phyloP scores from a whole-genome alignment of 257 asterid species.

The Eustoma russellianum region DNA sequence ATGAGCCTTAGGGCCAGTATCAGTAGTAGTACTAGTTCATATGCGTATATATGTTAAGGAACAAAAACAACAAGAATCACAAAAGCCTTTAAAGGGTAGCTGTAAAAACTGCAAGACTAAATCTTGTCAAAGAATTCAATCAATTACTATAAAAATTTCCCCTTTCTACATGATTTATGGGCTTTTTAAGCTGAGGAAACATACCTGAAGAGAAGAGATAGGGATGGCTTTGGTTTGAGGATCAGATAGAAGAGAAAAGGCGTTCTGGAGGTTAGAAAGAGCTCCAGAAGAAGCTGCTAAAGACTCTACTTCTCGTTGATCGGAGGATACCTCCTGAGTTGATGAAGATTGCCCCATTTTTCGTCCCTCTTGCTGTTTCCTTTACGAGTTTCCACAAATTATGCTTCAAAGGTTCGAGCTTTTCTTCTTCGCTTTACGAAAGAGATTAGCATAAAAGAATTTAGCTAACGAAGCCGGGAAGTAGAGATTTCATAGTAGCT shows the following conservation, averaged over 20 bases:
- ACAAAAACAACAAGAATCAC: too few species aligned
- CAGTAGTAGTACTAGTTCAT: too few species aligned
- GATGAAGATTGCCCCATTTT: conserved; percentile 88
- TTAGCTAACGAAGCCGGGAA: too few species aligned
- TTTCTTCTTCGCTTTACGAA: too few species aligned
- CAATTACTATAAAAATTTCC: background rate
- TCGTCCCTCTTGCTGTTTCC: background rate
- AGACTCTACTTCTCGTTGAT: conserved; percentile 58
- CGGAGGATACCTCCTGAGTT: conserved; percentile 43
- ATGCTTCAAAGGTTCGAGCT: too few species aligned
- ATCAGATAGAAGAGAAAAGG: conserved; percentile 64
- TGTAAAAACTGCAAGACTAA: too few species aligned
- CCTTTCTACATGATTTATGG: background rate
- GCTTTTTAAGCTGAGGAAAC: background rate
- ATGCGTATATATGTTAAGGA: too few species aligned
- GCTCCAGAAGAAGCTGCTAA: conserved; percentile 86
- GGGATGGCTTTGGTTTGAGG: conserved; percentile 57
- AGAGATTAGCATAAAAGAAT: too few species aligned
- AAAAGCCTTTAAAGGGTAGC: too few species aligned
- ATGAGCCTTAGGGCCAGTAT: too few species aligned
- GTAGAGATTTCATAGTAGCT: too few species aligned
- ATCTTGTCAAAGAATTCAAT: too few species aligned
- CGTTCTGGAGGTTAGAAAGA: conserved; percentile 50
- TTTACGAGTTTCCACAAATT: background rate
- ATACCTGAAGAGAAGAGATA: conserved; percentile 53